phyloP scores from a whole-genome alignment of 352 stramenopile species.

The Pythium insidiosum region DNA sequence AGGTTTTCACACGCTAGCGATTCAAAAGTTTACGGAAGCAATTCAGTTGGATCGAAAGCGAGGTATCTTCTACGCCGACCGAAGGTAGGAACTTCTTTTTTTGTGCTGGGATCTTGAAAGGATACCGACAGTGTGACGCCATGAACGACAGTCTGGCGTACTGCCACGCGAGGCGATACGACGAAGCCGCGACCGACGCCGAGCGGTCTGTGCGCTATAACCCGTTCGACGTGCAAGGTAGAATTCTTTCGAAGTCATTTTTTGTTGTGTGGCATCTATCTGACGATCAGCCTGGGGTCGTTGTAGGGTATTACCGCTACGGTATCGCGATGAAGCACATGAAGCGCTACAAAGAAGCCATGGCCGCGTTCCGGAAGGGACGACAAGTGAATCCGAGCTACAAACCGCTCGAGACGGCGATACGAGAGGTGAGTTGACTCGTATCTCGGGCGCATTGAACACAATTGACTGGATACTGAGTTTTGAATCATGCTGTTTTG shows the following conservation, averaged over 20 bases:
- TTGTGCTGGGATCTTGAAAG: no score
- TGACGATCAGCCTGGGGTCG: no score
- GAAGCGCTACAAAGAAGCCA: conserved; percentile 62
- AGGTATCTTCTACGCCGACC: conserved; percentile 90
- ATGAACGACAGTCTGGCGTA: conserved; percentile 70
- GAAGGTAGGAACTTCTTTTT: conserved; percentile 42
- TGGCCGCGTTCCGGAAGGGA: conserved; percentile 53
- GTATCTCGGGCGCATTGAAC: no score
- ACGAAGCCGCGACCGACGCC: conserved; percentile 86
- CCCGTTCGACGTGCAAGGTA: conserved; percentile 89
- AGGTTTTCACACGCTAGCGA: conserved; percentile 83
- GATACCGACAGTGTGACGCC: no score
- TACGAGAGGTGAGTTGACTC: conserved; percentile 30
- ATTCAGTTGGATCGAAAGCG: conserved; percentile 84
- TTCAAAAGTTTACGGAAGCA: conserved; percentile 91
- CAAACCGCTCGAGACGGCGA: conserved; percentile 41
- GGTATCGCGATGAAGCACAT: conserved; percentile 87
- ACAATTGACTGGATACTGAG: no score
- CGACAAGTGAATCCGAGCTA: conserved; percentile 71
- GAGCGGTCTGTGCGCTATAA: conserved; percentile 90
- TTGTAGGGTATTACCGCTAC: conserved; percentile 87
- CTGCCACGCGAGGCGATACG: conserved; percentile 45
- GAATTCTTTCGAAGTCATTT: not conserved
- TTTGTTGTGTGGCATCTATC: not conserved
- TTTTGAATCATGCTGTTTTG: no score